A percentile compares a stretch with the other conserved stretches of the same genome.
Conservation (phyloP, 2,329 filamentous ascomycete genomes). For the Lasiodiplodia sp. region DNA sequence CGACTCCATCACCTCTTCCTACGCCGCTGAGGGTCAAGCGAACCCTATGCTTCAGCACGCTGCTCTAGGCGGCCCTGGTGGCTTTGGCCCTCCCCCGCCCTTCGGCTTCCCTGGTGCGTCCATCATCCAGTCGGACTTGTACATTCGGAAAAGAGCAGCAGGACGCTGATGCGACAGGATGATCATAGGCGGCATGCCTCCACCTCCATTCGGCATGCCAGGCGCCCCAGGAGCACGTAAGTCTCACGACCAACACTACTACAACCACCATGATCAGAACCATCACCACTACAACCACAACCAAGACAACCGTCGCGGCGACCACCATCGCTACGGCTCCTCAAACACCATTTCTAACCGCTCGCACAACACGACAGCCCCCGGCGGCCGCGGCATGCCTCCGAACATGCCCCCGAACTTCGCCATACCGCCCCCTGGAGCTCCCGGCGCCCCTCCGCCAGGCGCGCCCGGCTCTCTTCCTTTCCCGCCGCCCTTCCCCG, state of each 20-base stretch:
- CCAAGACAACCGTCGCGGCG: background rate
- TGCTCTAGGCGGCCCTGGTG: constrained; percentile 49
- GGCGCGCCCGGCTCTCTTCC: constrained; percentile 34
- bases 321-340: background rate
- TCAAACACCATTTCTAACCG: constrained; percentile 15
- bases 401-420: constrained; percentile 38
- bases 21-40: constrained; percentile 91
- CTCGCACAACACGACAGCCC: constrained; percentile 21
- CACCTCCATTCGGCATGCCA: constrained; percentile 47
- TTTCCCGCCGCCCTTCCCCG: constrained; percentile 39
- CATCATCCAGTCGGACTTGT: background rate
- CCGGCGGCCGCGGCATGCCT: constrained; percentile 40
- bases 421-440: constrained; percentile 20
- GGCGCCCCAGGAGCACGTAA: constrained; percentile 49
- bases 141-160: constrained; percentile 20
- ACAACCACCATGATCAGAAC: background rate
- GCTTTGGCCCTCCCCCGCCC: constrained; percentile 57
- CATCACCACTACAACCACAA: constrained; percentile 14
- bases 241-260: constrained; percentile 31
- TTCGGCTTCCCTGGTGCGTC: constrained; percentile 69
- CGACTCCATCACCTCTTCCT: constrained; percentile 95
- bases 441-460: constrained; percentile 26
- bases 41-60: constrained; percentile 76
- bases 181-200: constrained; percentile 37
- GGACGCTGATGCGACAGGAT: background rate